Conservation (phyloP, 1,284 basidiomycete species). For the Puccinia novopanici region DNA sequence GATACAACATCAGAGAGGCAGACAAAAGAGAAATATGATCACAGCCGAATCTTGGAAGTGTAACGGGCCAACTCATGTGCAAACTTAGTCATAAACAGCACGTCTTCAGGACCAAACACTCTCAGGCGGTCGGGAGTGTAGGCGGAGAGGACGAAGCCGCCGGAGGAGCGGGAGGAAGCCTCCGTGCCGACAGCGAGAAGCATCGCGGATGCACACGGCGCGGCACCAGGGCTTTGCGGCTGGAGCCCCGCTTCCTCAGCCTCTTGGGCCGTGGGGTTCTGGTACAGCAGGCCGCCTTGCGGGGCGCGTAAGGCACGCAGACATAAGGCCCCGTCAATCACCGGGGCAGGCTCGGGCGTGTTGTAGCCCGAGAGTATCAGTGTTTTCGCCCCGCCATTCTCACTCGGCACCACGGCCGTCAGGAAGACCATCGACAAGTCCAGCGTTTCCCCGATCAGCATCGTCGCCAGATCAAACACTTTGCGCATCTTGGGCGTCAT, state of each 20-base stretch:
- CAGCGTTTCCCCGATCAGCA: constrained; percentile 54
- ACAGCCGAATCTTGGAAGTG: constrained; percentile 35
- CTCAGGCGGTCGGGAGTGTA: constrained; percentile 53
- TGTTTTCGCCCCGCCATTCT: background rate
- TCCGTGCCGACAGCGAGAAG: constrained; percentile 54
- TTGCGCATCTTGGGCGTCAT: constrained; percentile 53
- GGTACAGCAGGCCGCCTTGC: constrained; percentile 57
- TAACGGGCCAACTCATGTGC: constrained; percentile 53
- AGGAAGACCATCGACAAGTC: constrained; percentile 56
- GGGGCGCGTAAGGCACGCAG: constrained; percentile 54
- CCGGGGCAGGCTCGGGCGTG: constrained; percentile 53
- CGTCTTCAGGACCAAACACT: constrained; percentile 54
- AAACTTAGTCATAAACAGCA: constrained; percentile 54
- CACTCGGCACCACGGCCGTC: constrained; percentile 17
- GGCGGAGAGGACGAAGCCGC: constrained; percentile 55
- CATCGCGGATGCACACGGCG: constrained; percentile 52
- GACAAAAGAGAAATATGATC: too few relatives aligned
- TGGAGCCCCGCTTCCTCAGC: constrained; percentile 13
- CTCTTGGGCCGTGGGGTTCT: constrained; percentile 52
- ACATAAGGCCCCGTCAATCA: constrained; percentile 55
- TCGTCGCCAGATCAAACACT: constrained; percentile 55
- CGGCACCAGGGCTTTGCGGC: background rate
- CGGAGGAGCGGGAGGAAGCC: background rate
- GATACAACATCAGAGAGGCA: too few relatives aligned
- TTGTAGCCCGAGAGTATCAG: constrained; percentile 54